Conservation (phyloP, 2,329 filamentous ascomycete species). For the Paraconiothyrium brasiliense region DNA sequence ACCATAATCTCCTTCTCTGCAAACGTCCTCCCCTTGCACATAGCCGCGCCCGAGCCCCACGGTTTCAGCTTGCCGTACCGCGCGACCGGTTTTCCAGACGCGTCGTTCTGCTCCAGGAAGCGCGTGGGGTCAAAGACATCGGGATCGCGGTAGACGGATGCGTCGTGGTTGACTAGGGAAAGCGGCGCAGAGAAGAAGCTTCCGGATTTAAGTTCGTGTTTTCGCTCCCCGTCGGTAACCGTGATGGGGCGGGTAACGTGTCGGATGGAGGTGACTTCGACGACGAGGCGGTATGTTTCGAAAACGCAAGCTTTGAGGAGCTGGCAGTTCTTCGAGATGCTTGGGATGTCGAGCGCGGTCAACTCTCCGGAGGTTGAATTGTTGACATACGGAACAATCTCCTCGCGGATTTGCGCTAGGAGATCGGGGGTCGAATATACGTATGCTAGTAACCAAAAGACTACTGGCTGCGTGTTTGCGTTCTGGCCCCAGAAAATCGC, state of each 20-base stretch:
- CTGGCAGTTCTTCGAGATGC: neutral
- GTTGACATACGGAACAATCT: neutral
- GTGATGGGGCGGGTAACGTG: neutral
- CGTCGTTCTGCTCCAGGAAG: neutral
- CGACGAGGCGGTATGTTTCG: conserved; percentile 4
- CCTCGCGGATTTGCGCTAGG: neutral
- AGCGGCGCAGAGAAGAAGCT: neutral
- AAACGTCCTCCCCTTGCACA: conserved; percentile 8
- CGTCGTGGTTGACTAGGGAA: neutral
- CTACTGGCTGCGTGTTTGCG: conserved; percentile 2
- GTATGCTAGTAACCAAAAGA: conserved; percentile 3
- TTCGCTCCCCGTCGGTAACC: neutral
- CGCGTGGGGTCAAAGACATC: neutral
- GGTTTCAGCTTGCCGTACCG: conserved; percentile 3
- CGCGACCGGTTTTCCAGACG: neutral
- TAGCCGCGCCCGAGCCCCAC: neutral
- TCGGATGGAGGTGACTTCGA: neutral
- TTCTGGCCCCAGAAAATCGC: neutral
- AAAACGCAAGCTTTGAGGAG: neutral
- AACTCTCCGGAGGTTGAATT: neutral
- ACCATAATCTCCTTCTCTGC: conserved; percentile 7
- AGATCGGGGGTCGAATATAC: neutral
- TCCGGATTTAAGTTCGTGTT: neutral
- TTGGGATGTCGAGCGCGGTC: neutral
- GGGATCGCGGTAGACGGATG: neutral